Evolutionary conservation across 495 filamentous ascomycete species (phyloP).

Genomic region (Parachaetomium inaequale): DNA sequence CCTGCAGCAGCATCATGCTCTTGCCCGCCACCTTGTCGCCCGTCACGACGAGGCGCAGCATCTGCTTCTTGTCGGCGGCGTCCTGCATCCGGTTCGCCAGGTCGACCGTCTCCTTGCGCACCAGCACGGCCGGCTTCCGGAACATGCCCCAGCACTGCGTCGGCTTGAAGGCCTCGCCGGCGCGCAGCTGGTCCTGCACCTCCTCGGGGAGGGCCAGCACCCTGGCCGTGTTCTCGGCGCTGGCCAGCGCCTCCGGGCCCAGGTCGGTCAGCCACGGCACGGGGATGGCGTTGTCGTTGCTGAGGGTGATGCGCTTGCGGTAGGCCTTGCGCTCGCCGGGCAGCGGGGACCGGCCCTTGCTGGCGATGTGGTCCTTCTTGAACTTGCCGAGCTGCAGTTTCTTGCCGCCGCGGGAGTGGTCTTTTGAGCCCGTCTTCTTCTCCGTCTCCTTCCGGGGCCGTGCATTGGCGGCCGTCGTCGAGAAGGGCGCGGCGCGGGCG

Average conservation of each 20-base stretch:
- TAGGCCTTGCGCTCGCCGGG: conserved; percentile 80
- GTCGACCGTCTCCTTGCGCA: conserved; percentile 71
- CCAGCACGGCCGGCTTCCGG: conserved; percentile 67
- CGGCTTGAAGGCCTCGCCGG: conserved; percentile 83
- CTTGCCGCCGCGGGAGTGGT: conserved; percentile 36
- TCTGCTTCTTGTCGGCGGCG: conserved; percentile 53
- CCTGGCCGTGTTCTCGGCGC: conserved; percentile 54
- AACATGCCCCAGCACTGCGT: conserved; percentile 87
- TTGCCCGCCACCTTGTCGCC: conserved; percentile 77
- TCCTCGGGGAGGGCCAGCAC: conserved; percentile 67
- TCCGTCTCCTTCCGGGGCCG: background rate
- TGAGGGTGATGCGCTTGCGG: conserved; percentile 83
- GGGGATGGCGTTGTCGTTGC: conserved; percentile 86
- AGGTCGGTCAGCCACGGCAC: conserved; percentile 63
- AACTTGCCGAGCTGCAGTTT: conserved; percentile 45
- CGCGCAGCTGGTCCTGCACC: conserved; percentile 73
- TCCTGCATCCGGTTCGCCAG: conserved; percentile 58
- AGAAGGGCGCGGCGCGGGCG: conserved; percentile 29
- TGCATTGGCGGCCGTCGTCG: conserved; percentile 24
- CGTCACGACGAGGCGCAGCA: conserved; percentile 63
- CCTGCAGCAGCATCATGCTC: conserved; percentile 80
- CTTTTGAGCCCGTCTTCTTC: conserved; percentile 21
- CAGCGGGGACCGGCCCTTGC: conserved; percentile 50
- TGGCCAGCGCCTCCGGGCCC: conserved; percentile 50
- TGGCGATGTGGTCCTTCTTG: conserved; percentile 51